phyloP scores from a whole-genome alignment of 1,139 yeast genomes.

The Yamadazyma aaseri region DNA sequence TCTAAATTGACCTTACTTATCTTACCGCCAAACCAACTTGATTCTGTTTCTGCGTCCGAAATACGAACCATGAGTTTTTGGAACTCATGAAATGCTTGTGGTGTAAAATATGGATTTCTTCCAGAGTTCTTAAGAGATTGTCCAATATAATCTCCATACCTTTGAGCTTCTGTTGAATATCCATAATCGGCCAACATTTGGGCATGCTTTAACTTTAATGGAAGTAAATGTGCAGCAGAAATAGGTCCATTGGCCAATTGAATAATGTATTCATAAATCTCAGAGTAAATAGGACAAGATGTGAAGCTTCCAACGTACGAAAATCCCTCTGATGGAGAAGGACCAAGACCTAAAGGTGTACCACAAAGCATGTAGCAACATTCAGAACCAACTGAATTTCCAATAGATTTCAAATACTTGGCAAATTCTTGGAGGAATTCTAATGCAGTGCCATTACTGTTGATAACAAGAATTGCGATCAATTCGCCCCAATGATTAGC shows the following conservation, averaged over 20 bases:
- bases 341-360: slow-evolving; percentile 36
- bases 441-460: slow-evolving; percentile 33
- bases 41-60: slow-evolving; percentile 42
- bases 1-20: slow-evolving; percentile 77
- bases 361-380: slow-evolving; percentile 52
- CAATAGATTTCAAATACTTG: slow-evolving; percentile 41
- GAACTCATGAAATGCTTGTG: slow-evolving; percentile 34
- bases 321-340: slow-evolving; percentile 22
- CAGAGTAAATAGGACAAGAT: slow-evolving; percentile 48
- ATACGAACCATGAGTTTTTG: slow-evolving; percentile 44
- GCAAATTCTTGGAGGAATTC: slow-evolving; percentile 57
- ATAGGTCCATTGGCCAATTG: slow-evolving; percentile 20
- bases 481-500: slow-evolving; percentile 52
- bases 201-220: slow-evolving; percentile 62
- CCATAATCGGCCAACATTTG: slow-evolving; percentile 66
- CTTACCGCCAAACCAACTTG: slow-evolving; percentile 62
- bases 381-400: slow-evolving; percentile 38
- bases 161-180: slow-evolving; percentile 52
- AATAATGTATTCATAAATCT: slow-evolving; percentile 66
- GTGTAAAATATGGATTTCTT: slow-evolving; percentile 39
- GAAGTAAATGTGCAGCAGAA: slow-evolving; percentile 48
- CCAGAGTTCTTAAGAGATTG: slow-evolving; percentile 42
- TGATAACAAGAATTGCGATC: slow-evolving; percentile 42
- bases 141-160: slow-evolving; percentile 54
- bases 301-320: slow-evolving; percentile 27